Conservation (phyloP, 192 early-diverging fungal species). For the Coemansia sp. region DNA sequence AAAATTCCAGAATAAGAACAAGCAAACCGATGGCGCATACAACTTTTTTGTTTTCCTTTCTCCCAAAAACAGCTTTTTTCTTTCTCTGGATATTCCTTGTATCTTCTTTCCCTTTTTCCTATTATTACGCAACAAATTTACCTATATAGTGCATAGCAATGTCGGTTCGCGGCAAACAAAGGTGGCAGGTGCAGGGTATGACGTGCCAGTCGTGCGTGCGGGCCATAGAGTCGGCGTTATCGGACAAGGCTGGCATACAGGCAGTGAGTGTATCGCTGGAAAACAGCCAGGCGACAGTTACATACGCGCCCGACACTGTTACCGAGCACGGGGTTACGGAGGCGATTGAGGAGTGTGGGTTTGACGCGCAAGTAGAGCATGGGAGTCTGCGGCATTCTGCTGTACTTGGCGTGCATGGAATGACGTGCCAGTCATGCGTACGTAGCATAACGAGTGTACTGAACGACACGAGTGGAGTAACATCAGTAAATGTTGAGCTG, state of each 20-base stretch:
- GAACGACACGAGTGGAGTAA: slow-evolving; percentile 52
- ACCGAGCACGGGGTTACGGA: slow-evolving; percentile 23
- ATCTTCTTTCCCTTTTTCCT: no score
- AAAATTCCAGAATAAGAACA: no score
- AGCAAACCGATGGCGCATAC: no score
- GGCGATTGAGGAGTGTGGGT: slow-evolving; percentile 67
- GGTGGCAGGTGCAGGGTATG: slow-evolving; percentile 64
- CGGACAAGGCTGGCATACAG: slow-evolving; percentile 55
- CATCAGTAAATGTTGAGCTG: slow-evolving; percentile 56
- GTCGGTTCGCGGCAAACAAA: slow-evolving; percentile 12
- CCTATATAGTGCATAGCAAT: background rate
- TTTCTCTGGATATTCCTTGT: slow-evolving; percentile 6
- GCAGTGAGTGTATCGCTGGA: slow-evolving; percentile 60
- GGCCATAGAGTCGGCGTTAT: slow-evolving; percentile 62
- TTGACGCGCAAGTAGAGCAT: slow-evolving; percentile 37
- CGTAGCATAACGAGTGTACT: slow-evolving; percentile 63
- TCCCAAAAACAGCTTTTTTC: no score
- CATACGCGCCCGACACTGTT: background rate
- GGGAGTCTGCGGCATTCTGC: background rate
- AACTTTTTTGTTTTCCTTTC: no score
- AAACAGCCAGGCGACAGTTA: slow-evolving; percentile 56
- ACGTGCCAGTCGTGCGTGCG: slow-evolving; percentile 85
- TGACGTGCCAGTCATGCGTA: slow-evolving; percentile 84
- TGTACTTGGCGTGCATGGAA: slow-evolving; percentile 47
- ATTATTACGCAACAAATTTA: background rate